A percentile compares a stretch with the other conserved stretches of the same genome.
Evolutionary conservation across 2,329 filamentous ascomycete genomes (phyloP).

Genomic region (Penicillium corylophilum): DNA sequence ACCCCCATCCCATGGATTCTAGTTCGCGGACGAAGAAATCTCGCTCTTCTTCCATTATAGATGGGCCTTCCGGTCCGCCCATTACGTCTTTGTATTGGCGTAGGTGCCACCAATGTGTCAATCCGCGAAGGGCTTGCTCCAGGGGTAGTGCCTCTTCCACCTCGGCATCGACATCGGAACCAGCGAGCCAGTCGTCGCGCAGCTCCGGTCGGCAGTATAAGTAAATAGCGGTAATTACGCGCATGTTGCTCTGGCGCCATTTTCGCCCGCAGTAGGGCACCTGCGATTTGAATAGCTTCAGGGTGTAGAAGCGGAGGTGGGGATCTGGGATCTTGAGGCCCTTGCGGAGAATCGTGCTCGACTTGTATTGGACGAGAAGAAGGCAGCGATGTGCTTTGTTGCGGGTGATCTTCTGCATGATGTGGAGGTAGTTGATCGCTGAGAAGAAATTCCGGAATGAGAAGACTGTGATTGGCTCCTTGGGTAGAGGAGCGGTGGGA

Average conservation of each 20-base stretch:
- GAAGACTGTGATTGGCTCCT: constrained; percentile 76
- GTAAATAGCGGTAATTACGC: constrained; percentile 95
- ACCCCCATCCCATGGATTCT: constrained; percentile 64
- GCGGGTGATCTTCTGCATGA: constrained; percentile 97
- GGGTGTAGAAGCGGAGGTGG: constrained; percentile 83
- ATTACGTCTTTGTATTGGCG: constrained; percentile 78
- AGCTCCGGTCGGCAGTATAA: constrained; percentile 89
- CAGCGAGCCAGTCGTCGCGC: constrained; percentile 88
- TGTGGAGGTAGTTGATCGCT: constrained; percentile 88
- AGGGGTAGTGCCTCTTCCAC: constrained; percentile 90
- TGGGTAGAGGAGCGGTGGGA: constrained; percentile 66
- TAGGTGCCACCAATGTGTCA: constrained; percentile 95
- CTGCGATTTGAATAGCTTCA: constrained; percentile 98
- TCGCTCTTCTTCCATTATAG: constrained; percentile 67
- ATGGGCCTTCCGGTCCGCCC: constrained; percentile 48
- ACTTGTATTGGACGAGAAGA: constrained; percentile 93
- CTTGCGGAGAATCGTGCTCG: constrained; percentile 86
- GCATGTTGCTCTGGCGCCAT: constrained; percentile 98
- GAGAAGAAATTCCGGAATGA: constrained; percentile 95
- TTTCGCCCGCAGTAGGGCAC: constrained; percentile 97
- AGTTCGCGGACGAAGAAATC: constrained; percentile 79
- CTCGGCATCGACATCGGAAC: constrained; percentile 86
- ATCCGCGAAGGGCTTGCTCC: constrained; percentile 81
- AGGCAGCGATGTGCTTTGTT: constrained; percentile 93
- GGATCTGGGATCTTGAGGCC: constrained; percentile 87